Base-by-base conservation (phyloP, 1,284 basidiomycete genomes). In the Cryptococcus neoformans region DNA sequence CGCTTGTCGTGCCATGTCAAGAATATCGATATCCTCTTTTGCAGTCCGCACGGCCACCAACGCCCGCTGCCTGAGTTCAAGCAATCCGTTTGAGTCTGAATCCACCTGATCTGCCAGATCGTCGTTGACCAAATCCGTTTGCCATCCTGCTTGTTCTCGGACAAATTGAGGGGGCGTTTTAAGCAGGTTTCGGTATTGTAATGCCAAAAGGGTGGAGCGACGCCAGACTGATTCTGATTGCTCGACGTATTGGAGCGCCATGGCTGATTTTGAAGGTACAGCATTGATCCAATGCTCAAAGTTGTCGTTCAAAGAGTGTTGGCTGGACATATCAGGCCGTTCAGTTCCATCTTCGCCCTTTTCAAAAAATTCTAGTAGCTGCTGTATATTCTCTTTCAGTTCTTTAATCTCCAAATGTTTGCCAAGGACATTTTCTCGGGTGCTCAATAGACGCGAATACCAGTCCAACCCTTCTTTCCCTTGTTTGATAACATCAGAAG, bases 401-500 rank as follows among this genome's bases (percentile, higher is more conserved):
- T 55, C 44, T 6, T 62, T 48, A 2, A 62, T 41, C 0, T 42
- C 40, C 6, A 55, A 46, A n/a, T 65, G 51, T 11, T 38, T 57
- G 3, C 57, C 55, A 0, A 56, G 17, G 12, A 65, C 41, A 1
- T 50, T 51, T 16, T 59, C 56, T 10, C 58, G 49, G 5, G 63
- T 59, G 17, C 54, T 54, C 44, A 58, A 47, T 2, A 70, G 48
- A 44, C 57, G 44, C 34, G 28, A 49, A 57, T 72, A 70, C 63
- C 67, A 71, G 4, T 60, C 59, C 9, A 71, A 28, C 0, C 55
- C 63, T 17, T 62, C 54, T n/a, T 38, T 53, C 1, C 55, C 57
- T 2, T 58, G 17, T 14, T 60, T 49, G 7, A 69, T 10, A 0
- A 48, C 48, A 4, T 49, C 53, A 14, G 57, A 51, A 1, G 67